Base-by-base conservation (phyloP, 2,329 filamentous ascomycete species). In the Aspergillus sp. region DNA sequence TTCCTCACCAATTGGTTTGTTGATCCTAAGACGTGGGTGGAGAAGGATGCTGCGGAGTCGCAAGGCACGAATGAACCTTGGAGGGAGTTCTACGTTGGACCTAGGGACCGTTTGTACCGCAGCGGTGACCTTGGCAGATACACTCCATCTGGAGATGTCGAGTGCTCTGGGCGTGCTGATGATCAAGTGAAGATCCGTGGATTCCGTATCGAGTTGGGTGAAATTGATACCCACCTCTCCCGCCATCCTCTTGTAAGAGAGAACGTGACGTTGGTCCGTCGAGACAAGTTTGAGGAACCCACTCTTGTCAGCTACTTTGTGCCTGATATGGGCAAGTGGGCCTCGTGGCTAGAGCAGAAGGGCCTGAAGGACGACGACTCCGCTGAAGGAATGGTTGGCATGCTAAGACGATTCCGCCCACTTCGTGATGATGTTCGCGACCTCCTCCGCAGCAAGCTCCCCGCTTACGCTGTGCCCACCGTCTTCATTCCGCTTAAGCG, bases 181-280 rank as follows among this genome's bases (percentile, higher is more conserved):
- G 84, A 89, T 64, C 93, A 98, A 72, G 90, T 97, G 78, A 99
- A 98, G 80, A 93, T 98, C 64, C 89, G 95, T 59, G 93, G 93
- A 1, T 98, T 97, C 82, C 84, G 93, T 60, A 96, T 99, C 65
- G 95, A 99, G 77, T 86, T 98, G 46, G 89, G 89, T 62, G 95
- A 98, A 65, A 97, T 98, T 64, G 93, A 98, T 73, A 89, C 82
- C 42, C 88, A 96, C 72, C 78, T 97, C 47, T 89, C 86, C 54
- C 83, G 86, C 45, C 85, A 90, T 75, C 86, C 85, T 1, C 77
- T 96, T 22, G 84, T 98, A 22, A 83, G 91, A 41, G 93, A 98
- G 64, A 91, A 89, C 74, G 87, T 91, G 64, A 98, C 93, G 0
- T 78, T 98, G 3, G 86, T 98, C 4, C 85, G 91, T 73, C 86